A percentile compares a stretch with the other conserved stretches of the same genome.
These are phyloP conservation scores for Neocatenulostroma microsporum DNA, from an alignment of 2,329 filamentous ascomycete genomes.

Conservation along the genomic window DNA sequence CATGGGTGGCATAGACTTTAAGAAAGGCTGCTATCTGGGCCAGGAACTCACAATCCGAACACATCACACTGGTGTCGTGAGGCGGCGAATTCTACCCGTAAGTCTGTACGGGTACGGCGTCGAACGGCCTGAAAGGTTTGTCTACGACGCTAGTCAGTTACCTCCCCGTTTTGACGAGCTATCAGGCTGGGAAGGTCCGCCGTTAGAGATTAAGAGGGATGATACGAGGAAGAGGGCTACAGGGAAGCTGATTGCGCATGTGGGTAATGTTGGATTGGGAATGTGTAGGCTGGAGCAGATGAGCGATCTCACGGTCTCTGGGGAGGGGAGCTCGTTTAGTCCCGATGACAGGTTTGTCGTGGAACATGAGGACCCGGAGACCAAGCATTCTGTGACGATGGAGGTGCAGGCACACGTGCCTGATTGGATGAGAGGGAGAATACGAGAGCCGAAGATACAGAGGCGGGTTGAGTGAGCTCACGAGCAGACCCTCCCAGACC, in stretches of 20 bases:
- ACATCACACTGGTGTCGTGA: constrained; percentile 84
- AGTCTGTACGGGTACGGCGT: constrained; percentile 55
- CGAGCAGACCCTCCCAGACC: no score
- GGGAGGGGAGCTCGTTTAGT: constrained; percentile 54
- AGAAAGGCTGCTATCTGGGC: constrained; percentile 93
- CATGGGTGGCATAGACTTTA: constrained; percentile 79
- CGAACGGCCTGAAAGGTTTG: constrained; percentile 34
- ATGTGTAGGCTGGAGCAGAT: constrained; percentile 84
- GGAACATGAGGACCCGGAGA: constrained; percentile 12
- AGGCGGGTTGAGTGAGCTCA: constrained; percentile 30
- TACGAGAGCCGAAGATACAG: constrained; percentile 32
- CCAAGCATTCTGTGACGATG: no score
- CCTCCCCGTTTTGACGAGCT: no score
- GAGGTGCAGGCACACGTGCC: constrained; percentile 62
- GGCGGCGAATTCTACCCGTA: constrained; percentile 81
- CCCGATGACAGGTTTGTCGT: constrained; percentile 48
- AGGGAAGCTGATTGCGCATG: constrained; percentile 70
- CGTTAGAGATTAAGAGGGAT: constrained; percentile 46
- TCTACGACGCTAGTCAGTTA: constrained; percentile 46
- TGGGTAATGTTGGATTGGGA: constrained; percentile 81
- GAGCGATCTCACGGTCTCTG: constrained; percentile 69
- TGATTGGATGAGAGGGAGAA: constrained; percentile 55
- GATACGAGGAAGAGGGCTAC: constrained; percentile 56
- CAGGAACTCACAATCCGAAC: constrained; percentile 96
- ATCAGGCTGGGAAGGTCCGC: constrained; percentile 2